Evolutionary conservation across 805 yeast species (phyloP).

Genomic region (Candida nemodendra): DNA sequence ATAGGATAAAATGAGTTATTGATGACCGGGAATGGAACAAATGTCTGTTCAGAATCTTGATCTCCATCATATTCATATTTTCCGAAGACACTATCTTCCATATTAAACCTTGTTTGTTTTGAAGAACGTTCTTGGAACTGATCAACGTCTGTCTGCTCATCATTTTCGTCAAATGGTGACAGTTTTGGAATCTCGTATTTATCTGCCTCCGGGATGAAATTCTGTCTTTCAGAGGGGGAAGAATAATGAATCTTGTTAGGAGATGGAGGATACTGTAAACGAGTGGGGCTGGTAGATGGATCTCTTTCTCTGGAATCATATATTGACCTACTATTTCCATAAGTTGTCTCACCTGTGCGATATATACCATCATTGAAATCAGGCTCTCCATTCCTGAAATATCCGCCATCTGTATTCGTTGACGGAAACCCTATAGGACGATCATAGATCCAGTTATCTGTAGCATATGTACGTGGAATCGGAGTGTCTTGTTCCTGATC

Average conservation of each 20-base stretch:
- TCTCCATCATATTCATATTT: constrained; percentile 28
- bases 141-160: constrained; percentile 3
- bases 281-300: constrained; percentile 16
- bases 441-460: constrained; percentile 7
- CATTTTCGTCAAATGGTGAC: constrained; percentile 13
- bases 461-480: constrained; percentile 8
- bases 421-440: constrained; percentile 15
- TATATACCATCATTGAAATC: constrained; percentile 2
- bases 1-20: constrained; percentile 34
- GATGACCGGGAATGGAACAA: constrained; percentile 35
- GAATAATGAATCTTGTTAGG: constrained; percentile 20
- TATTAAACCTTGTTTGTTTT: constrained; percentile 5
- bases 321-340: constrained; percentile 5
- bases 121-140: constrained; percentile 2
- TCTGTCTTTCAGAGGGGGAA: constrained; percentile 20
- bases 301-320: constrained; percentile 8
- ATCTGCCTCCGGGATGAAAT: neutral
- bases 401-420: neutral
- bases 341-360: constrained; percentile 9
- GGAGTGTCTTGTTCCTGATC: constrained; percentile 4
- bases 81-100: constrained; percentile 18
- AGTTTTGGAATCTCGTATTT: constrained; percentile 8
- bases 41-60: constrained; percentile 25
- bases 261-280: constrained; percentile 19
- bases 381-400: neutral